These are phyloP conservation scores for Lentinula guzmanii DNA, from an alignment of 768 basidiomycete species.

Conservation along the genomic window DNA sequence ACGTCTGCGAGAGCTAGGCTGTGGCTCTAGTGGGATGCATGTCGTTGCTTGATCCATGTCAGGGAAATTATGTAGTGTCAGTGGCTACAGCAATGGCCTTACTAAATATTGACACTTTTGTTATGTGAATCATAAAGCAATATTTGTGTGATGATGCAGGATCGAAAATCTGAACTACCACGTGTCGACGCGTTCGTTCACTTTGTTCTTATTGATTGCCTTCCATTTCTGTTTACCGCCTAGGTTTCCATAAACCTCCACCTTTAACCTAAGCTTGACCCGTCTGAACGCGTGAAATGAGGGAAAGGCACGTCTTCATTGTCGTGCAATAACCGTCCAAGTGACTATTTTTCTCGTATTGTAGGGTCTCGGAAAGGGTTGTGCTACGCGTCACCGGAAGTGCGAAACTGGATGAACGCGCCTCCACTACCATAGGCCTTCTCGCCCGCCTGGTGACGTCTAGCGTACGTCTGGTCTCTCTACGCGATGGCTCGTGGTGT, in stretches of 20 bases:
- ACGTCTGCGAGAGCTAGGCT: neutral
- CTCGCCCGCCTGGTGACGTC: conserved; percentile 7
- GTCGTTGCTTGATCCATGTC: neutral
- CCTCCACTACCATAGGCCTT: neutral
- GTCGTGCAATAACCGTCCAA: too few relatives aligned
- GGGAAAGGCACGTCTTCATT: neutral
- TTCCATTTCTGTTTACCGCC: neutral
- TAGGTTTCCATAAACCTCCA: neutral
- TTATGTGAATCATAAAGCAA: neutral
- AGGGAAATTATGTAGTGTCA: neutral
- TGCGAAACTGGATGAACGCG: neutral
- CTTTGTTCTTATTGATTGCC: neutral
- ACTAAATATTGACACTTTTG: neutral
- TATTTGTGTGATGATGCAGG: neutral
- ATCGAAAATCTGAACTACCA: neutral
- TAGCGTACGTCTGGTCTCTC: conserved; percentile 5
- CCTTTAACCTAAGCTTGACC: neutral
- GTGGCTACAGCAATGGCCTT: neutral
- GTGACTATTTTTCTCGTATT: neutral
- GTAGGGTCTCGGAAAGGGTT: conserved; percentile 6
- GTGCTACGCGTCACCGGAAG: conserved; percentile 8
- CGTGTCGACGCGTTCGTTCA: neutral
- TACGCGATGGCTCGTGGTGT: conserved; percentile 5
- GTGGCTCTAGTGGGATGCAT: neutral
- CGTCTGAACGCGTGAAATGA: conserved; percentile 6